Percentiles rank a stretch among this genome's conserved stretches.
Conservation (phyloP, 305 asterid species). For the Fraxinus albicans region DNA sequence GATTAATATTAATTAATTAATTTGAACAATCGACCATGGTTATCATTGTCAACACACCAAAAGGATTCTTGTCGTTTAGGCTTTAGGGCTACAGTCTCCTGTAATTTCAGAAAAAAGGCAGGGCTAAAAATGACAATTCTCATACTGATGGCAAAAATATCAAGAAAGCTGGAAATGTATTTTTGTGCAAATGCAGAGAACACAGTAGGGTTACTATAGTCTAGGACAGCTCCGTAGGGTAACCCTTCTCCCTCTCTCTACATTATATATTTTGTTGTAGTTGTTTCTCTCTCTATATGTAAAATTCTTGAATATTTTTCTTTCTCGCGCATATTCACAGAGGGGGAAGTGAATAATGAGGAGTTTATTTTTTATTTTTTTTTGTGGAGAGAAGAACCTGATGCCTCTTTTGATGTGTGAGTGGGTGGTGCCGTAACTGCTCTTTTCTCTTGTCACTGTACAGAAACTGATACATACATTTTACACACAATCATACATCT, state of each 20-base stretch:
- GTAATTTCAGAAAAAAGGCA: constrained; percentile 28
- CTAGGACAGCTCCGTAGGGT: constrained; percentile 54
- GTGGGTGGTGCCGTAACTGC: constrained; percentile 60
- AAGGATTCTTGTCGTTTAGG: constrained; percentile 36
- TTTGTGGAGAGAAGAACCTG: constrained; percentile 69
- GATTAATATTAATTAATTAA: not conserved
- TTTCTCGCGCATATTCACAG: constrained; percentile 46
- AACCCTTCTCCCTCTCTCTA: not conserved
- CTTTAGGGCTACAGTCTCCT: constrained; percentile 9
- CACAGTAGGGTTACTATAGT: constrained; percentile 56
- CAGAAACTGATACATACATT: constrained; percentile 16
- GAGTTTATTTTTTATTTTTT: constrained; percentile 42
- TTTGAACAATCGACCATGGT: constrained; percentile 17
- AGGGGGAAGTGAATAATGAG: constrained; percentile 43
- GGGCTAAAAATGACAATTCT: constrained; percentile 29
- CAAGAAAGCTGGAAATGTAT: constrained; percentile 20
- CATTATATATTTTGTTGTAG: not conserved
- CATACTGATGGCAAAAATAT: constrained; percentile 15
- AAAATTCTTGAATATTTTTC: constrained; percentile 28
- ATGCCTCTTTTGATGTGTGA: constrained; percentile 53
- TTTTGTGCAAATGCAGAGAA: constrained; percentile 4
- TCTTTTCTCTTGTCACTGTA: constrained; percentile 33
- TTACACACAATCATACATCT: not conserved
- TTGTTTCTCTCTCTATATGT: constrained; percentile 1
- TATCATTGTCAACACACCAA: constrained; percentile 38